Conservation (phyloP, 352 stramenopile species). For the Globisporangium uncinulatum region DNA sequence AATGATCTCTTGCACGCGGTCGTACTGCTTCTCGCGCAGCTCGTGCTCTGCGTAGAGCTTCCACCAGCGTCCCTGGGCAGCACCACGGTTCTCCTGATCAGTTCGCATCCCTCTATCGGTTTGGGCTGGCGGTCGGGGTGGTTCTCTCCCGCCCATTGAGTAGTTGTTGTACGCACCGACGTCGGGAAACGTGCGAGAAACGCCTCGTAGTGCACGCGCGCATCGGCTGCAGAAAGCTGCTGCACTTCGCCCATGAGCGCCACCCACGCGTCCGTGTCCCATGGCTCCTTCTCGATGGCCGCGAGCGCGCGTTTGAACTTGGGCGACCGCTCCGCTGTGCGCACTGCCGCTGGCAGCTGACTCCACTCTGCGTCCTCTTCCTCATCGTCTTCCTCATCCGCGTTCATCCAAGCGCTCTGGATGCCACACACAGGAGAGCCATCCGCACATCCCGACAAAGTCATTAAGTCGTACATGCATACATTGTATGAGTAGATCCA, state of each 20-base stretch:
- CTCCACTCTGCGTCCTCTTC: slow-evolving; percentile 77
- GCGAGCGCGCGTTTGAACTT: slow-evolving; percentile 59
- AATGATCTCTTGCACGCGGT: slow-evolving; percentile 84
- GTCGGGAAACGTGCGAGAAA: slow-evolving; percentile 71
- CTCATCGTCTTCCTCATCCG: slow-evolving; percentile 71
- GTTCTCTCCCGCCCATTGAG: neutral
- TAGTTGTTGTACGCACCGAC: slow-evolving; percentile 21
- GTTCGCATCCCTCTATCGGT: too few species aligned
- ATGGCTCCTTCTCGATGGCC: slow-evolving; percentile 50
- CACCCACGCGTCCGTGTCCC: slow-evolving; percentile 76
- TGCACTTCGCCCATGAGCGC: slow-evolving; percentile 77
- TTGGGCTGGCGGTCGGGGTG: neutral
- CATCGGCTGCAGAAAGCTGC: slow-evolving; percentile 52
- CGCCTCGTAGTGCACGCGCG: slow-evolving; percentile 68
- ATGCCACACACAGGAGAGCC: neutral
- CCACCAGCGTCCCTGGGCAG: slow-evolving; percentile 66
- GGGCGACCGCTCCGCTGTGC: slow-evolving; percentile 8
- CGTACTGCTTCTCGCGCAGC: slow-evolving; percentile 77
- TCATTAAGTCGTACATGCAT: neutral
- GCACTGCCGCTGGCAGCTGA: slow-evolving; percentile 23
- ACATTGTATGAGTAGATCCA: neutral
- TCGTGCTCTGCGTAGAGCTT: slow-evolving; percentile 85
- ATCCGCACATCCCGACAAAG: neutral
- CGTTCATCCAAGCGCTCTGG: slow-evolving; percentile 74
- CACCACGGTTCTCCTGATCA: neutral